Evolutionary conservation across 2,329 filamentous ascomycete genomes (phyloP).

Genomic region (Cladosporium halotolerans): DNA sequence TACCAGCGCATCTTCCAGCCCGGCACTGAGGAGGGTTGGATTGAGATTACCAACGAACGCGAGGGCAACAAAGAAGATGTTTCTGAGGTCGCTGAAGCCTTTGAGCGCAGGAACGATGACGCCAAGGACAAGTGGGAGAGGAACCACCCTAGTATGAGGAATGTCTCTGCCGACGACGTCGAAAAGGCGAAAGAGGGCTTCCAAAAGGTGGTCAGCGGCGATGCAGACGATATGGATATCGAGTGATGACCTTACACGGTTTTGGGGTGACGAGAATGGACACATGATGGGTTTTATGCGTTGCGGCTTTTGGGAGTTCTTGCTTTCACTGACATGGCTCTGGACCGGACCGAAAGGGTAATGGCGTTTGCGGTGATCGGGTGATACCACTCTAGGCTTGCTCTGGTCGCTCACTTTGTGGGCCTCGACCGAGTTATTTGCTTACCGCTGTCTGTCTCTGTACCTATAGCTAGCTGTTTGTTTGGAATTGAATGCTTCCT

Average conservation of each 20-base stretch:
- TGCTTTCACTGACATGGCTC: neutral
- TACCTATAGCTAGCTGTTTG: too few species aligned
- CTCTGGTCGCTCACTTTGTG: neutral
- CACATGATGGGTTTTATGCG: neutral
- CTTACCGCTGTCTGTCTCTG: too few species aligned
- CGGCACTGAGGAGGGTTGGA: conserved; percentile 37
- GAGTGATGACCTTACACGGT: conserved; percentile 11
- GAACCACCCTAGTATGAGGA: conserved; percentile 43
- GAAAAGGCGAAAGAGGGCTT: conserved; percentile 36
- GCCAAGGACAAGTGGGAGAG: conserved; percentile 36
- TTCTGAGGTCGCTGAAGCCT: conserved; percentile 29
- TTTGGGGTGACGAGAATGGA: too few species aligned
- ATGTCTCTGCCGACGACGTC: conserved; percentile 40
- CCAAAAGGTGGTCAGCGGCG: conserved; percentile 17
- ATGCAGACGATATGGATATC: conserved; percentile 19
- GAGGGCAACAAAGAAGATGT: conserved; percentile 30
- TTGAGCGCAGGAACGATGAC: conserved; percentile 19
- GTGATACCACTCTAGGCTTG: neutral
- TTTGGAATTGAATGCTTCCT: too few species aligned
- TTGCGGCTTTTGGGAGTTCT: neutral
- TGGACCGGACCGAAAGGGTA: neutral
- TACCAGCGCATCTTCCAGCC: conserved; percentile 40
- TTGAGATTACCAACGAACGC: conserved; percentile 33
- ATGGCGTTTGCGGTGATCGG: neutral
- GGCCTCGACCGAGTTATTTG: neutral